Base-by-base conservation (phyloP, 208 protist species). In the Trypanosoma cruzi region DNA sequence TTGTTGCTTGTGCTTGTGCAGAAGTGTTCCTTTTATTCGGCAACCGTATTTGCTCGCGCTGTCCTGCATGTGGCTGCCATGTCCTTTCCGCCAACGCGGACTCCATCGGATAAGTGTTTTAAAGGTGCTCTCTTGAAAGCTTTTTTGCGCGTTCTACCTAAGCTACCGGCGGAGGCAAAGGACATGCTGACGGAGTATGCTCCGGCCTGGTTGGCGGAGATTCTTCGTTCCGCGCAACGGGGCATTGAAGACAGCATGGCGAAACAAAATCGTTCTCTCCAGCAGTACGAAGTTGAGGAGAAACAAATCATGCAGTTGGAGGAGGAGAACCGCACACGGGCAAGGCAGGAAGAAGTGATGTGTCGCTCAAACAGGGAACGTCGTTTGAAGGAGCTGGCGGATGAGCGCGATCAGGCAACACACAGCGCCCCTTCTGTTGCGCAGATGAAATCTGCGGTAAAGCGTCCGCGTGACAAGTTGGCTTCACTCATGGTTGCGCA, bases 221-320 rank as follows among this genome's bases (percentile, higher is more conserved):
- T 74, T 32, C 59, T 73, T 34, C 57, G 44, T 10, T 68, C 61
- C 13, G 85, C 79, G 40, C 65, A 22, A 22, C 71, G 58, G 54
- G 75, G 63, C 26, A 71, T 88, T 36, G 74, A 81, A 20, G 77
- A 77, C 32, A 80, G 60, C 62, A 55, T 88, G 31, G 78, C 62
- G 10, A 75, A 85, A 42, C 80, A 91, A 69, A 80, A 84, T 49
- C 79, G 73, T 26, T 71, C 77, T 31, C 81, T 91, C 55, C 67
- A 75, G 18, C 76, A 85, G 73, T 91, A 82, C 42, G 88, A 89
- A 64, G 66, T 77, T 53, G 78, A 91, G 54, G 85, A 93, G 59
- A 73, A 80, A 24, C 58, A 56, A 16, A 13, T 73, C 18, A 65
- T 60, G 56, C 54, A 69, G 36, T 16, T 59, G 52, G 79, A 58